phyloP scores from a whole-genome alignment of 768 basidiomycete species.

The Kondoa subrosea region DNA sequence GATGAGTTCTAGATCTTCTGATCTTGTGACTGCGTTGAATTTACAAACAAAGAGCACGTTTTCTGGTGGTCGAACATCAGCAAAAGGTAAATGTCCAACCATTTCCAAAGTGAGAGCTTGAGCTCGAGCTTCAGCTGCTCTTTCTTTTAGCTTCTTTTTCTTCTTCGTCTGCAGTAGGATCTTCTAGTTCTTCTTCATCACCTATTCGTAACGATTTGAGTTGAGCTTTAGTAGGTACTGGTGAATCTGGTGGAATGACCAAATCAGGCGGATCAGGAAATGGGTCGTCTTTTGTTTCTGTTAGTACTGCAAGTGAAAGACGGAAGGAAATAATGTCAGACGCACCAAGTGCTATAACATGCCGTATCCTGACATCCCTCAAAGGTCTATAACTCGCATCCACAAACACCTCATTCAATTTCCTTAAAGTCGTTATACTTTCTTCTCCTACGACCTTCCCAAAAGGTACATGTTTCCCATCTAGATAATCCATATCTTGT shows the following conservation, averaged over 20 bases:
- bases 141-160: constrained; percentile 67
- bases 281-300: constrained; percentile 56
- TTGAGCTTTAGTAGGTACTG: constrained; percentile 60
- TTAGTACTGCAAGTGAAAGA: background rate
- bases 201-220: constrained; percentile 60
- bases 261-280: constrained; percentile 74
- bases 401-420: constrained; percentile 75
- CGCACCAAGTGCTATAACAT: constrained; percentile 84
- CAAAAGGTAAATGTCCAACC: constrained; percentile 97
- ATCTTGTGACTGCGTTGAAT: constrained; percentile 81
- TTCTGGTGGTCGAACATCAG: constrained; percentile 91
- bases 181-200: constrained; percentile 62
- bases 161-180: constrained; percentile 52
- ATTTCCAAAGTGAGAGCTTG: constrained; percentile 94
- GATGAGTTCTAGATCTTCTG: constrained; percentile 92
- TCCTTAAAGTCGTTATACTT: constrained; percentile 75
- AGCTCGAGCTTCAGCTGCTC: constrained; percentile 66
- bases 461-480: constrained; percentile 85
- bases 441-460: constrained; percentile 71
- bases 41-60: constrained; percentile 99
- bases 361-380: constrained; percentile 84
- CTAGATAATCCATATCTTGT: constrained; percentile 83
- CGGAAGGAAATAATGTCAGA: constrained; percentile 8
- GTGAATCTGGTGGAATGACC: constrained; percentile 53
- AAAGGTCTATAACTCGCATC: constrained; percentile 79